Evolutionary conservation across 306 rosid genomes (phyloP), one percentile per base, ranked within the genome.

Genomic region (Gillenia trifoliata): DNA sequence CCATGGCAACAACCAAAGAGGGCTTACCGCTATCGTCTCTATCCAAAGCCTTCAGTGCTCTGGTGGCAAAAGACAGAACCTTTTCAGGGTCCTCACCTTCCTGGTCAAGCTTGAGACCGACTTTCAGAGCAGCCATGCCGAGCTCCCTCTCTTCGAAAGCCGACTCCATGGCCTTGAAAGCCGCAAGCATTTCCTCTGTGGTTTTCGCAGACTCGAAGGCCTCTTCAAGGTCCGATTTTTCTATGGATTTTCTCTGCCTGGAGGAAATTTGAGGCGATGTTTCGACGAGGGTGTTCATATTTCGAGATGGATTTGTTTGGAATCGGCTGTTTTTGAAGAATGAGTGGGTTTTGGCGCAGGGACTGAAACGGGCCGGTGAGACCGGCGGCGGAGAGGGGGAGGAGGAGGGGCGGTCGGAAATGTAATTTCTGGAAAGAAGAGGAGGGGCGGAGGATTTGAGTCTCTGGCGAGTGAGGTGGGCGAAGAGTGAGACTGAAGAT

Each of bases 21-120:
- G 84, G 84, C 34, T 79, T 83, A 40, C 70, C 31, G 71, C 4
- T 16, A 59, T 76, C 81, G 60, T 88, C 92, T 29, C 64, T 84
- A 36, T 85, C 92, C 73, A 93, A 87, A 33, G 90, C 88, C 56
- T 83, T 87, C 77, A 91, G 87, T 61, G 97, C 94, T 52, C 89
- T 87, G 30, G 56, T 57, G 30, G 96, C 94, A 75, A 89, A 93
- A 17, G 86, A 79, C 61, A 89, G 85, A 75, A 84, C 81, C 76
- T 79, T 87, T 78, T 86, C 92, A 69, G 96, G 96, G 59, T 93
- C 92, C 84, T 91, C 96, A 72, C 92, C 97, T 83, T 89, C 92
- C 16, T 84, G 97, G 67, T 93, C 97, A 56, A 93, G 84, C 85
- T 86, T 93, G 50, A 91, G 89, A 57, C 96, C 98, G 77, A 93